Conservation (phyloP, 768 basidiomycete genomes). For the Russula sp. region DNA sequence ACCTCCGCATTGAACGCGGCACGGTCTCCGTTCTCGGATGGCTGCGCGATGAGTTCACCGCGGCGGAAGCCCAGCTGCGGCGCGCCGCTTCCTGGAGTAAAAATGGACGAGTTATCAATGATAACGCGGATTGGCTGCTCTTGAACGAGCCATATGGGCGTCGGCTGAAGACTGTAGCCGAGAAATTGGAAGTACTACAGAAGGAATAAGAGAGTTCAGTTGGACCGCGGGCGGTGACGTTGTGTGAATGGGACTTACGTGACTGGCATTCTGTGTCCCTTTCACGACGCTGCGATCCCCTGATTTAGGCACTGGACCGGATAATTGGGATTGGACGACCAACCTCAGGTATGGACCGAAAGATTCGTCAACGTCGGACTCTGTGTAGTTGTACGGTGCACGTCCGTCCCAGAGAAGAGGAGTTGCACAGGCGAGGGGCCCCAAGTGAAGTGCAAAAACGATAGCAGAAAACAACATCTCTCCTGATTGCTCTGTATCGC, state of each 20-base stretch:
- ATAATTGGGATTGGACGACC: conserved; percentile 22
- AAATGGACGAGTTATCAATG: conserved; percentile 53
- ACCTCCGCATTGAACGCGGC: conserved; percentile 31
- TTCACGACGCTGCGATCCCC: conserved; percentile 45
- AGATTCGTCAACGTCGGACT: conserved; percentile 39
- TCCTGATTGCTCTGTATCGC: background rate
- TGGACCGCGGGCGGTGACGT: too few relatives aligned
- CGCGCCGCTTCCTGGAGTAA: conserved; percentile 40
- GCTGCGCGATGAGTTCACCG: conserved; percentile 52
- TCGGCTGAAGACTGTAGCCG: conserved; percentile 33
- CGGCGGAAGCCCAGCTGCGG: conserved; percentile 53
- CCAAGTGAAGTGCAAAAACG: background rate
- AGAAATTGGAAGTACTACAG: conserved; percentile 40
- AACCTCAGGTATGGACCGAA: conserved; percentile 50
- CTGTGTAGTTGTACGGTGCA: conserved; percentile 38
- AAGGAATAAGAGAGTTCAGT: background rate
- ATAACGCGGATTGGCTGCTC: conserved; percentile 47
- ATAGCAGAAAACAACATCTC: background rate
- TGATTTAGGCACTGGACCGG: background rate
- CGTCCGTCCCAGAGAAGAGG: conserved; percentile 48
- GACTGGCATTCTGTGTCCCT: conserved; percentile 42
- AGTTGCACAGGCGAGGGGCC: conserved; percentile 22
- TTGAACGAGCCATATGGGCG: conserved; percentile 42
- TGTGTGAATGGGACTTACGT: conserved; percentile 31
- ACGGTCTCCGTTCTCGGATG: conserved; percentile 30